These are phyloP conservation scores for Tricholoma terreum DNA, from an alignment of 768 basidiomycete species.

Conservation along the genomic window DNA sequence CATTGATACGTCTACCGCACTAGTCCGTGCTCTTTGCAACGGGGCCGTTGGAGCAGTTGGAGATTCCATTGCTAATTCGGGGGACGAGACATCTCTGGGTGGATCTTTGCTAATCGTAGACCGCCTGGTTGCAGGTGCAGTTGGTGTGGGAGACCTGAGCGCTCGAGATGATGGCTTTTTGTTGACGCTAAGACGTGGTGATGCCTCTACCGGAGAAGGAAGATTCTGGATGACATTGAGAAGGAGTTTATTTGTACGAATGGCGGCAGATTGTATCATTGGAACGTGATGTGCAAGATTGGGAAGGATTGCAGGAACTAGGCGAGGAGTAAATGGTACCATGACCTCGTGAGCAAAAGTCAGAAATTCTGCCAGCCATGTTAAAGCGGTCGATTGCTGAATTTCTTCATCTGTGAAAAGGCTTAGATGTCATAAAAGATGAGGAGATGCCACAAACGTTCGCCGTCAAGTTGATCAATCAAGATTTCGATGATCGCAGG, in stretches of 20 bases:
- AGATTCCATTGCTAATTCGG: constrained; percentile 38
- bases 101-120: constrained; percentile 41
- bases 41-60: constrained; percentile 19
- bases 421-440: constrained; percentile 3
- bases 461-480: constrained; percentile 77
- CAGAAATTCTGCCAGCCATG: constrained; percentile 91
- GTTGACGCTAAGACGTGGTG: constrained; percentile 25
- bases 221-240: constrained; percentile 82
- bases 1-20: constrained; percentile 35
- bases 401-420: constrained; percentile 79
- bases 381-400: constrained; percentile 90
- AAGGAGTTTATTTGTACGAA: constrained; percentile 82
- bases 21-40: constrained; percentile 24
- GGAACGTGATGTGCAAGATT: constrained; percentile 90
- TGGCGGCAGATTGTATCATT: constrained; percentile 85
- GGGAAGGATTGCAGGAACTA: constrained; percentile 89
- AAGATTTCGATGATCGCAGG: constrained; percentile 91
- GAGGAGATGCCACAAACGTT: constrained; percentile 54
- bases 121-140: constrained; percentile 47
- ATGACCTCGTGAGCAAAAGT: constrained; percentile 87
- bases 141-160: constrained; percentile 58
- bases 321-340: constrained; percentile 89
- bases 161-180: constrained; percentile 35
- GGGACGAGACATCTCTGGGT: constrained; percentile 46
- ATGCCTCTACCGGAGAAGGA: constrained; percentile 63